These are phyloP conservation scores for Globisporangium emineosum DNA, from an alignment of 352 stramenopile species.

Conservation along the genomic window DNA sequence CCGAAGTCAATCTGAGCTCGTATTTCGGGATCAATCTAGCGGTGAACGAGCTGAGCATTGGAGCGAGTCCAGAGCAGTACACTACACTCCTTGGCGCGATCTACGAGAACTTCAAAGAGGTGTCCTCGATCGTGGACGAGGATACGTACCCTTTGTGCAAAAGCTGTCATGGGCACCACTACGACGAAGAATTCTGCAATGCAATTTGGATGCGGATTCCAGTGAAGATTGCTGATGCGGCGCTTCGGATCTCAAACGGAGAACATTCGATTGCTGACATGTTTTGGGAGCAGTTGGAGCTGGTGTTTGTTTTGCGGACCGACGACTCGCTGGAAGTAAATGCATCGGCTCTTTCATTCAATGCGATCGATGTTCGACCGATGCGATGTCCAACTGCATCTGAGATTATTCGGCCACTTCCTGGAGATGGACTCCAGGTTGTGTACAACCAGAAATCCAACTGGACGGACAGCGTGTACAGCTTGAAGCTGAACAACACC, in stretches of 20 bases:
- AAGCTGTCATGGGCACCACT: conserved; percentile 65
- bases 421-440: conserved; percentile 69
- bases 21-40: conserved; percentile 64
- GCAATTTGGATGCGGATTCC: conserved; percentile 81
- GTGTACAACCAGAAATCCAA: conserved; percentile 75
- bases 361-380: conserved; percentile 58
- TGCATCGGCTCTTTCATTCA: conserved; percentile 56
- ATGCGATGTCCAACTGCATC: conserved; percentile 44
- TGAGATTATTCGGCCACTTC: conserved; percentile 69
- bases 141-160: conserved; percentile 73
- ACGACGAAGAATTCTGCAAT: conserved; percentile 52
- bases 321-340: conserved; percentile 79
- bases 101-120: conserved; percentile 86
- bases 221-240: conserved; percentile 71
- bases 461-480: conserved; percentile 74
- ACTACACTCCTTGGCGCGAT: conserved; percentile 72
- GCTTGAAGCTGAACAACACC: conserved; percentile 69
- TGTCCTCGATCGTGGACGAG: conserved; percentile 70
- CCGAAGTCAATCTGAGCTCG: conserved; percentile 55
- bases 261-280: conserved; percentile 63
- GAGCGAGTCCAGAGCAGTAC: conserved; percentile 61
- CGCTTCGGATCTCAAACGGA: conserved; percentile 61
- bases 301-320: conserved; percentile 74
- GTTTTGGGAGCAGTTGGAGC: conserved; percentile 78
- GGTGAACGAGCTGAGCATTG: conserved; percentile 79